Conservation (phyloP, 1,139 yeast species). For the Candida sp. region DNA sequence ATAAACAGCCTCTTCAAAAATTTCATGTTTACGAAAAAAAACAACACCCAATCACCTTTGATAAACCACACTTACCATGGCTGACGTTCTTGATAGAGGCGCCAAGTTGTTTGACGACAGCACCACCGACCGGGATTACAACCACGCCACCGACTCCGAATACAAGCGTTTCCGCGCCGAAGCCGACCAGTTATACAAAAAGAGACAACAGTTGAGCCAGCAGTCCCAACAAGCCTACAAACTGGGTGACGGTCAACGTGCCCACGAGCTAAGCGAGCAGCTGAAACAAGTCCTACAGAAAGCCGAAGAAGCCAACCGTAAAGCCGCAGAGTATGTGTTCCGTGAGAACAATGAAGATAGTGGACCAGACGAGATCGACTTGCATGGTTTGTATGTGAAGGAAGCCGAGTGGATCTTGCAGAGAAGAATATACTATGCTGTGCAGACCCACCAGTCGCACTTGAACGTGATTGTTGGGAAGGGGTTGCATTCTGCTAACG, state of each 20-base stretch:
- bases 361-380: constrained; percentile 83
- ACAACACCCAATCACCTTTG: background rate
- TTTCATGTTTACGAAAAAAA: background rate
- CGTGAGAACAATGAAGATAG: constrained; percentile 88
- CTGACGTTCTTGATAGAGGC: constrained; percentile 36
- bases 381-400: constrained; percentile 89
- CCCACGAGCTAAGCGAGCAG: constrained; percentile 73
- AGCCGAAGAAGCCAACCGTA: constrained; percentile 72
- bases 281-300: constrained; percentile 61
- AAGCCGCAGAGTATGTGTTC: constrained; percentile 93
- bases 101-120: constrained; percentile 34
- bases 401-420: constrained; percentile 85
- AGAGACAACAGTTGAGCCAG: constrained; percentile 57
- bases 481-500: constrained; percentile 82
- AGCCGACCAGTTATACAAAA: constrained; percentile 71
- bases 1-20: background rate
- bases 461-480: constrained; percentile 89
- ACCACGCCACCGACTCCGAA: constrained; percentile 71
- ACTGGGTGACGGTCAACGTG: constrained; percentile 71
- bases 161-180: constrained; percentile 67
- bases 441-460: constrained; percentile 58
- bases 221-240: constrained; percentile 81
- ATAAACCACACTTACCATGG: constrained; percentile 14
- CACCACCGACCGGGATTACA: constrained; percentile 55
- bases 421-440: constrained; percentile 71